Base-by-base conservation (phyloP, 129 eudicot species). In the Helichrysum umbraculigerum region DNA sequence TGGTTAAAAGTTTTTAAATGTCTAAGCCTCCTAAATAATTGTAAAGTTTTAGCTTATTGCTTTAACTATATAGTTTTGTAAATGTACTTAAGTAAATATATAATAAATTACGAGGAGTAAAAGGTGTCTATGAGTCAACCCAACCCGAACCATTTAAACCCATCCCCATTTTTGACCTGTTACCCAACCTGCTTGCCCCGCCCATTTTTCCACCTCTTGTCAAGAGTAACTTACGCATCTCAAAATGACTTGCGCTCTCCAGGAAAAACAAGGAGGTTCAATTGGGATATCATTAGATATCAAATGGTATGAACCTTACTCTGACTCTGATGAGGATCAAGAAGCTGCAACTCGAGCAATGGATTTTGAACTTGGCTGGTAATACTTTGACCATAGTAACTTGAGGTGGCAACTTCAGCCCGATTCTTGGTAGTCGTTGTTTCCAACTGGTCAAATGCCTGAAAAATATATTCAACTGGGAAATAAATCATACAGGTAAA, bases 341-440 rank as follows among this genome's bases (percentile, higher is more conserved):
- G 92, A 89, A 56, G 99, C 99, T 64, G 99, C 97, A 51, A 83
- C 70, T 25, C 85, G 99, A 83, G 99, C 96, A 44, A 76, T 91
- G 81, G 99, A 95, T 68, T 95, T 95, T 69, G 81, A 57, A 25
- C 92, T 95, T 60, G 99, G 99, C 87, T 95, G 99, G 99, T 95
- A 95, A 88, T 84, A 57, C 17, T 76, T 29, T 19, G 7, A 52
- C 68, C 68, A 35, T 39, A 30, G 61, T 1, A 16, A 41, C 10
- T 41, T 8, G 47, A 41, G 47, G 47, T 41, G 14, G 47, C 14
- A 41, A 41, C 14, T 10, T 41, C 14, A 41, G 47, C 0, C 47
- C 4, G 44, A 41, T 41, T 41, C 14, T 2, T 0, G 12, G 14
- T 41, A 41, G 9, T 41, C 4, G 0, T 41, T 41, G 47, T 41